Evolutionary conservation across 2,329 filamentous ascomycete species (phyloP), one percentile per base, ranked within the genome.

Genomic region (Ilyonectria destructans): DNA sequence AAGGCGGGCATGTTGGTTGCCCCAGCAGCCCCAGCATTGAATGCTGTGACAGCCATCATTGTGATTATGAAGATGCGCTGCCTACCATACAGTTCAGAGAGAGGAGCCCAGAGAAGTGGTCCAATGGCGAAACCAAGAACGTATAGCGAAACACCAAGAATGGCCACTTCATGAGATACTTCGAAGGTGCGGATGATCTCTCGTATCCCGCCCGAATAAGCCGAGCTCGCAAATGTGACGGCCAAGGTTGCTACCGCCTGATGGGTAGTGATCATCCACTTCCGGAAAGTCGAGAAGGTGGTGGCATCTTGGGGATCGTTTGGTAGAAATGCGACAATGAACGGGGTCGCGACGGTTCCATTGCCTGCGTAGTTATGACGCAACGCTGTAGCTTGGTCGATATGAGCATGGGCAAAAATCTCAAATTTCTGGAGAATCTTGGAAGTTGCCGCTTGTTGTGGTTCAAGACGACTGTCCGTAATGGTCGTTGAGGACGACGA

Each of bases 181-280:
- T 80, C 65, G 69, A 93, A 92, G 19, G 88, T 81, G 0, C 62
- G 29, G 9, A 90, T 83, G 51, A 93, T 84, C 57, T 89, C 81
- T 4, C 71, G 58, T 7, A 89, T 78, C 45, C 88, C 88, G 5
- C 89, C 88, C 2, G 87, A 88, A 77, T 89, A 92, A 6, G 91
- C 91, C 1, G 89, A 91, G 7, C 90, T 92, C 46, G 89, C 88
- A 71, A 94, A 91, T 1, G 92, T 85, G 17, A 93, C 90, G 17
- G 86, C 90, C 45, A 94, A 83, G 0, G 91, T 91, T 8, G 91
- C 89, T 7, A 91, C 70, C 3, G 91, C 90, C 56, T 70, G 69
- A 2, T 70, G 55, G 9, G n/a, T 6, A 0, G 90, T 91, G 69
- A 91, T 88, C 15, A 75, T 76, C 92, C 92, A 94, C 80, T 93